Evolutionary conservation across 2,329 filamentous ascomycete genomes (phyloP).

Genomic region (Ophiostoma pallidulum): DNA sequence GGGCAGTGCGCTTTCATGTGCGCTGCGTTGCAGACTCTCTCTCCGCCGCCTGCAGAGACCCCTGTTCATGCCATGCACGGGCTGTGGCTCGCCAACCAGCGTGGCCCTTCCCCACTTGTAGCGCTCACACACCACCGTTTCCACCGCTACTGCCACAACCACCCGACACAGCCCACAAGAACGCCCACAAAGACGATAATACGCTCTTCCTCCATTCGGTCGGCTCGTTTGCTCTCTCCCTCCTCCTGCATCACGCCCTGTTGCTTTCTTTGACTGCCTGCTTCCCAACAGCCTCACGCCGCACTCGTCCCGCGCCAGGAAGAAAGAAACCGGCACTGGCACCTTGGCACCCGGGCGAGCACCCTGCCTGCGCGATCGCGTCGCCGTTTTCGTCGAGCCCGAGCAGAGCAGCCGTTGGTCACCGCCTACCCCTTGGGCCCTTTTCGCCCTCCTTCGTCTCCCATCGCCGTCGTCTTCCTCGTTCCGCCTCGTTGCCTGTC

Average conservation of each 20-base stretch:
- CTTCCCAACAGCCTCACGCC: slow-evolving; percentile 6
- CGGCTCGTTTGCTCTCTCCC: neutral
- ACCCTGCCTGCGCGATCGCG: no score
- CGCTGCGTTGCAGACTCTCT: neutral
- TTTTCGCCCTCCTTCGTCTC: neutral
- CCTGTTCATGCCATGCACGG: neutral
- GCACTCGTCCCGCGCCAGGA: neutral
- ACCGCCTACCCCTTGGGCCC: no score
- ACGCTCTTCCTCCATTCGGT: slow-evolving; percentile 3
- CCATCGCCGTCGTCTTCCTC: slow-evolving; percentile 1
- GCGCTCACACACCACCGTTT: neutral
- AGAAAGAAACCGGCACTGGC: neutral
- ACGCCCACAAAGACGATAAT: neutral
- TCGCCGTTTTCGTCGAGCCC: slow-evolving; percentile 1
- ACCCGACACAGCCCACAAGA: neutral
- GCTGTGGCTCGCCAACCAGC: no score
- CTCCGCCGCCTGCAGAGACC: neutral
- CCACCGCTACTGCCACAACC: neutral
- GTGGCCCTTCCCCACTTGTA: neutral
- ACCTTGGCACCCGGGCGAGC: no score
- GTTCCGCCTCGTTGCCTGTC: neutral
- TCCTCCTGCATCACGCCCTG: neutral
- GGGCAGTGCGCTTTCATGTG: no score
- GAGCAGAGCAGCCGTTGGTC: neutral
- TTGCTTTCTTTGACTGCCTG: neutral